phyloP scores from a whole-genome alignment of 2,329 filamentous ascomycete genomes.

The Pseudogymnoascus sp. region DNA sequence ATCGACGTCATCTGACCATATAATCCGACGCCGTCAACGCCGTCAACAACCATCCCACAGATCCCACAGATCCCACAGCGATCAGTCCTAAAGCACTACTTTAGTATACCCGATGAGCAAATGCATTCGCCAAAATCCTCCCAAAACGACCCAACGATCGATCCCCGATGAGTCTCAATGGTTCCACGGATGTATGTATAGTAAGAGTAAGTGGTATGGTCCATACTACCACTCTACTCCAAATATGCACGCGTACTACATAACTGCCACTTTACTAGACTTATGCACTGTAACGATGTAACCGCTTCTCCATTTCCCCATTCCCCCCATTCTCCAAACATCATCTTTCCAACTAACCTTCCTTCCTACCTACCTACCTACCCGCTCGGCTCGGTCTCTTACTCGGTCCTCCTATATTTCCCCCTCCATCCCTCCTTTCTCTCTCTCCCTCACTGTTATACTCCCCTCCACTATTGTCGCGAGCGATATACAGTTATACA shows the following conservation, averaged over 20 bases:
- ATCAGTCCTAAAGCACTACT: background rate
- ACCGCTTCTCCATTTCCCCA: background rate
- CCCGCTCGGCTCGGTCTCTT: background rate
- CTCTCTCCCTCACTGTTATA: background rate
- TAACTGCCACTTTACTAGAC: background rate
- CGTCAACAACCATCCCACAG: background rate
- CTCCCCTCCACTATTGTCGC: background rate
- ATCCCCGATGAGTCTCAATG: background rate
- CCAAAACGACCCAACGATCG: background rate
- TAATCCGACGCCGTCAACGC: background rate
- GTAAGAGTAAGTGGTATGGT: background rate
- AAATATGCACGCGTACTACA: background rate
- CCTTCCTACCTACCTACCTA: background rate
- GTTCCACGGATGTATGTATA: background rate
- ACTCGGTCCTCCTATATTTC: background rate
- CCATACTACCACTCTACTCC: background rate
- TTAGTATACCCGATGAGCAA: constrained; percentile 1
- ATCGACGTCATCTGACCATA: constrained; percentile 5
- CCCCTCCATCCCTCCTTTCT: background rate
- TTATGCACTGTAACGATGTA: constrained; percentile 1
- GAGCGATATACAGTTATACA: background rate
- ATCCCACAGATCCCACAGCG: background rate
- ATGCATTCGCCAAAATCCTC: background rate
- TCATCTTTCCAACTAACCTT: background rate
- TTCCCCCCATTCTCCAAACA: background rate